A percentile compares a stretch with the other conserved stretches of the same genome.
phyloP scores from a whole-genome alignment of 2,329 filamentous ascomycete genomes.

The Calonectria henricotiae region DNA sequence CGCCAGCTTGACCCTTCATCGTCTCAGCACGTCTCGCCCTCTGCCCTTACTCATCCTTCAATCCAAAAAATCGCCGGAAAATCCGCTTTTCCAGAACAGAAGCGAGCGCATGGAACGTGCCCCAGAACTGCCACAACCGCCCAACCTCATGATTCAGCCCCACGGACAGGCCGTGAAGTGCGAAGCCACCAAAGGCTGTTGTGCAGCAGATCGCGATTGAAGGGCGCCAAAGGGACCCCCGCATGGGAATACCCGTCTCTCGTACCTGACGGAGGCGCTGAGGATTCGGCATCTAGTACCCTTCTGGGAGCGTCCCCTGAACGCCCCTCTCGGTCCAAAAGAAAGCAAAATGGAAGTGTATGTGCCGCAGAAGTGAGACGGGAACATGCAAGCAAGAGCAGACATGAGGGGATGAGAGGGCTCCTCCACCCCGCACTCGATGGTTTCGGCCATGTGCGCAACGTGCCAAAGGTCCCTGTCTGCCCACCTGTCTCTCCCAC shows the following conservation, averaged over 20 bases:
- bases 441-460: conserved; percentile 28
- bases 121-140: conserved; percentile 15
- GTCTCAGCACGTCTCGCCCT: conserved; percentile 4
- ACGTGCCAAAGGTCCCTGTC: conserved; percentile 25
- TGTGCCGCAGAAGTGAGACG: conserved; percentile 17
- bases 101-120: neutral
- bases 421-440: conserved; percentile 20
- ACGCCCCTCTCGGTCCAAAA: conserved; percentile 6
- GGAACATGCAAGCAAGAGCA: conserved; percentile 15
- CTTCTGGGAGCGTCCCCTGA: conserved; percentile 3
- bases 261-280: conserved; percentile 28
- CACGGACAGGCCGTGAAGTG: conserved; percentile 13
- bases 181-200: conserved; percentile 31
- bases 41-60: conserved; percentile 4
- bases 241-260: conserved; percentile 27
- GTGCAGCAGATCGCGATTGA: conserved; percentile 19
- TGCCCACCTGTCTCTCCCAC: conserved; percentile 24
- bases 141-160: conserved; percentile 21
- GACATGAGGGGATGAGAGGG: conserved; percentile 3
- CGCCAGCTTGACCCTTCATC: conserved; percentile 5
- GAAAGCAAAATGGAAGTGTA: conserved; percentile 16
- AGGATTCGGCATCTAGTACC: conserved; percentile 22
- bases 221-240: conserved; percentile 11
- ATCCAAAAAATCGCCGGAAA: neutral
- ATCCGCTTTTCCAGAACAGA: conserved; percentile 8